Evolutionary conservation across 129 eudicot genomes (phyloP), one percentile per base, ranked within the genome.

Genomic region (Saposhnikovia divaricata): DNA sequence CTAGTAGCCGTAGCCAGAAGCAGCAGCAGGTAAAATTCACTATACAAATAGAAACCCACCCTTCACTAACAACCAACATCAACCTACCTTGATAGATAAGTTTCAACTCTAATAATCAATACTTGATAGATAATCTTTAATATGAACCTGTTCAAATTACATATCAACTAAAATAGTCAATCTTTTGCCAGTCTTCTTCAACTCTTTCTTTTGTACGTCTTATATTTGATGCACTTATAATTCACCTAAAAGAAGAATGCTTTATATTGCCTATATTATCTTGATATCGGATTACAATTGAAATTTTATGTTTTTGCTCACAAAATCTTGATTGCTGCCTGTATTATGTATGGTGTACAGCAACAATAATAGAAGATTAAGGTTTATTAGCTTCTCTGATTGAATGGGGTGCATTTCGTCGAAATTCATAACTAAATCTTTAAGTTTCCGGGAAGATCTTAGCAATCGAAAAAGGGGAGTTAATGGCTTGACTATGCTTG

Each of bases 321-420:
- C 34, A 31, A 31, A 31, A 0, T 43, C 13, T 72, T 72, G 53
- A 44, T 73, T 73, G 11, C 44, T 21, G 47, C 37, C 50, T 73
- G 1, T 72, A 37, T 72, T 23, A 43, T 21, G 53, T 4, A 16
- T 51, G 59, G 59, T 51, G 59, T 72, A 15, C 53, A 72, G 53
- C 77, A 25, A 72, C 21, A 72, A 42, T 14, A 74, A 16, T 34
- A 74, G 31, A 25, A 73, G 38, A 21, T 44, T 39, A 3, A 72
- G 18, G 16, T 74, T 46, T 34, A 46, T 44, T 47, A 14, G 40
- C 28, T 46, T 23, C 15, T 74, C 25, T 14, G 59, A 74, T 53
- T 42, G 48, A 77, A 84, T 31, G 87, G 87, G 87, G 57, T 84
- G 87, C 84, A 76, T 84, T 80, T n/a, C 81, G 9, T 84, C 87